Evolutionary conservation across 768 basidiomycete species (phyloP), one percentile per base, ranked within the genome.

Genomic region (Mycena latifolia): DNA sequence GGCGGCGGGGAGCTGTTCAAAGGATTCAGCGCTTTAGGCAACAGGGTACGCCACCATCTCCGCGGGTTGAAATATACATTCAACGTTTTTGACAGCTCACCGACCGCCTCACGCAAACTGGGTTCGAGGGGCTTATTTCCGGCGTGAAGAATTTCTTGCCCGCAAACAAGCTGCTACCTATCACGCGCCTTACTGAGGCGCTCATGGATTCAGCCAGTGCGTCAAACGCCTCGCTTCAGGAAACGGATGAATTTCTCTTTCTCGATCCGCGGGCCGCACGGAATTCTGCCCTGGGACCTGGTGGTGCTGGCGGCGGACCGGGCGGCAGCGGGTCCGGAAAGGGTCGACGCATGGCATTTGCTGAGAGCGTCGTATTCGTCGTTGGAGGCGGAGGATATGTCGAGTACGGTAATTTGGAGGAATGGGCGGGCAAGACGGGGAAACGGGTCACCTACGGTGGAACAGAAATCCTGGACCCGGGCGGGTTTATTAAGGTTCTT

Each of bases 131-230:
- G 76, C 84, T 99, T 18, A 94, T 99, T 67, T 96, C 96, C 0
- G 97, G 96, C 41, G 98, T 99, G 72, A 98, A 97, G 77, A 98
- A 98, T 79, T 96, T 99, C 84, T 80, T 99, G 20, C 98, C 98
- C 0, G 92, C 94, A 3, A 94, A 95, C 76, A 97, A 99, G 78
- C 87, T 98, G 41, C 86, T 98, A 53, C 92, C 95, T 14, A 89
- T 97, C 50, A 98, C 98, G 0, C 90, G 98, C 14, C 84, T 99
- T 33, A 91, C 93, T 2, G 98, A 99, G 74, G 97, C 98, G 24
- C 84, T 99, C 29, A 99, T 99, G 96, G 98, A 99, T 75, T 96
- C 98, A 0, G 91, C 96, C 0, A 86, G 92, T 2, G 98, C 95
- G 3, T 93, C 94, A 28, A 96, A 96, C 64, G 93, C 96, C 76